A percentile compares a stretch with the other conserved stretches of the same genome.
These are phyloP conservation scores for Knoxdaviesia capensis DNA, from an alignment of 2,329 filamentous ascomycete species.

Conservation along the genomic window DNA sequence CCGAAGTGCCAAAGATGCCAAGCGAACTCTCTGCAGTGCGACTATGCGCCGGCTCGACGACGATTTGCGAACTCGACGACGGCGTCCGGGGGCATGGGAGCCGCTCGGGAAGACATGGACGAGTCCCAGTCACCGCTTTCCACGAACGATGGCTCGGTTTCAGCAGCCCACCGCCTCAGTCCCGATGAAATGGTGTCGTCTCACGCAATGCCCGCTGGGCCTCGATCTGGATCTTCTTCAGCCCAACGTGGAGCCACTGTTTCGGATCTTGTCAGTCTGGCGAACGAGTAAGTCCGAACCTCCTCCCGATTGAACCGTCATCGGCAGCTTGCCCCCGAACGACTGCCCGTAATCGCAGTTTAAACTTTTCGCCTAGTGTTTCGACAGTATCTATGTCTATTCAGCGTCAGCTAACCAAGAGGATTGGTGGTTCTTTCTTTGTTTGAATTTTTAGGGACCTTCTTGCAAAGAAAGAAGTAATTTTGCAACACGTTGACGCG, in stretches of 20 bases:
- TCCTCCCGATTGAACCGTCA: not conserved
- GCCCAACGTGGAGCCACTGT: too few species aligned
- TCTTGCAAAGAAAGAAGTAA: slow-evolving; percentile 14
- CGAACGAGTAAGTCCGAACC: slow-evolving; percentile 3
- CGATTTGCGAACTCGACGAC: too few species aligned
- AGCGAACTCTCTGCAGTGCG: slow-evolving; percentile 14
- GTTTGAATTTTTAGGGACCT: slow-evolving; percentile 10
- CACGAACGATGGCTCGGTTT: not conserved
- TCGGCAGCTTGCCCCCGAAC: not conserved
- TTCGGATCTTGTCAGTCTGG: slow-evolving; percentile 3
- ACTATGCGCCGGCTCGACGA: slow-evolving; percentile 14
- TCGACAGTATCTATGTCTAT: not conserved
- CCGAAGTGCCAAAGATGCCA: slow-evolving; percentile 19
- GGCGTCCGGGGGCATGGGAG: too few species aligned
- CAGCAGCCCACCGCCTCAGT: not conserved
- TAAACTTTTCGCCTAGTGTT: not conserved
- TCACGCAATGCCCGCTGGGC: too few species aligned
- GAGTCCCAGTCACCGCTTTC: not conserved
- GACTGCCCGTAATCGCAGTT: not conserved
- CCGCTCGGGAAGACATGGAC: too few species aligned
- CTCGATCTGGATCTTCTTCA: too few species aligned
- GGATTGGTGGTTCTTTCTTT: not conserved
- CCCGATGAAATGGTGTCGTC: too few species aligned
- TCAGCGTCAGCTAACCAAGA: too few species aligned
- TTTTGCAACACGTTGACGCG: slow-evolving; percentile 16